Conservation (phyloP, 176 grass and related monocot genomes). For the Aegilops tauschii region DNA sequence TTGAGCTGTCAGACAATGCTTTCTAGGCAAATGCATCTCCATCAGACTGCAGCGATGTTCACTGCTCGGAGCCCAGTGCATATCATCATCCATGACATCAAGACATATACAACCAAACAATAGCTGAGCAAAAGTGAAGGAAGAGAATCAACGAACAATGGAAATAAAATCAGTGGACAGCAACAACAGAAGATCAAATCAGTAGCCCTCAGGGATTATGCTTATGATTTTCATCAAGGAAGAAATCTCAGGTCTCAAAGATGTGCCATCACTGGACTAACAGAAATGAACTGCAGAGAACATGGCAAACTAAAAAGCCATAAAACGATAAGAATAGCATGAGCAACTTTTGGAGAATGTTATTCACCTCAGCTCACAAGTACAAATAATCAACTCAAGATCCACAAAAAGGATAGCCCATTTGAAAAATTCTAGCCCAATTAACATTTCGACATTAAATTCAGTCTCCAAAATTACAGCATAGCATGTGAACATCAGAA, state of each 20-base stretch:
- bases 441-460: too few relatives aligned
- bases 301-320: too few relatives aligned
- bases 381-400: too few relatives aligned
- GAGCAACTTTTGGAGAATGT: too few relatives aligned
- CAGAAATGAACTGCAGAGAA: not conserved
- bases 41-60: slow-evolving; percentile 40
- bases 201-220: slow-evolving; percentile 56
- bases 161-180: not conserved
- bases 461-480: too few relatives aligned
- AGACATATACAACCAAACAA: not conserved
- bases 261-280: slow-evolving; percentile 81
- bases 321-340: too few relatives aligned
- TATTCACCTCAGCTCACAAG: too few relatives aligned
- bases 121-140: too few relatives aligned
- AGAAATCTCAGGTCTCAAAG: slow-evolving; percentile 95
- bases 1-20: slow-evolving; percentile 57
- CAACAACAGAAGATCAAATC: not conserved
- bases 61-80: slow-evolving; percentile 91
- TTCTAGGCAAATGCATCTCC: slow-evolving; percentile 86
- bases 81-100: slow-evolving; percentile 53
- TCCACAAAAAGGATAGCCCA: too few relatives aligned
- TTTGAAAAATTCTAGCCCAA: too few relatives aligned
- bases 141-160: not conserved
- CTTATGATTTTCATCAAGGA: slow-evolving; percentile 66
- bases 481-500: not conserved